Conservation (phyloP, 805 yeast species). For the Pichia heedii region DNA sequence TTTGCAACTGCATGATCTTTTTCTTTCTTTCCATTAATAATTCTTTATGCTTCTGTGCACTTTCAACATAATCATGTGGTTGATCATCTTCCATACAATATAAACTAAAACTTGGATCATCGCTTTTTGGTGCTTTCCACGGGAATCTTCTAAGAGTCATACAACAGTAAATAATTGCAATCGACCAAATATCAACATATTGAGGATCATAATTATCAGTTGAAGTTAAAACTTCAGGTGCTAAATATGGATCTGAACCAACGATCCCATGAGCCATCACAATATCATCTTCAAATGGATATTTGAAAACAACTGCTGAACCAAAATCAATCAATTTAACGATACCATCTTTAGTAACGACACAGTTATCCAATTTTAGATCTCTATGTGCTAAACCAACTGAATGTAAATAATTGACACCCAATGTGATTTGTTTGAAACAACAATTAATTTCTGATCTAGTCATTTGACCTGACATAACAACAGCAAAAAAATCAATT, state of each 20-base stretch:
- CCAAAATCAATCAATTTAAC: slow-evolving; percentile 78
- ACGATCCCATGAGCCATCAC: slow-evolving; percentile 67
- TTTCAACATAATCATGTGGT: slow-evolving; percentile 65
- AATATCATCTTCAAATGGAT: slow-evolving; percentile 56
- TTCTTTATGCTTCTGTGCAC: slow-evolving; percentile 64
- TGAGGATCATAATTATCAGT: slow-evolving; percentile 62
- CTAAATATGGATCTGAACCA: slow-evolving; percentile 81
- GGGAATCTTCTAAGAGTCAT: slow-evolving; percentile 81
- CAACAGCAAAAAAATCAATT: slow-evolving; percentile 76
- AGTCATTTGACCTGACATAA: slow-evolving; percentile 77
- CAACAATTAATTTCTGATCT: slow-evolving; percentile 78
- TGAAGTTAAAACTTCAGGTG: slow-evolving; percentile 63
- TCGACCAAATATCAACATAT: slow-evolving; percentile 76
- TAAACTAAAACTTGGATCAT: slow-evolving; percentile 63
- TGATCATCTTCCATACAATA: slow-evolving; percentile 61
- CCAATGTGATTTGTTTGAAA: slow-evolving; percentile 62
- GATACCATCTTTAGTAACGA: slow-evolving; percentile 63
- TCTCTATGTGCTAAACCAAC: slow-evolving; percentile 80
- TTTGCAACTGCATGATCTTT: slow-evolving; percentile 30
- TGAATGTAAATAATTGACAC: slow-evolving; percentile 64
- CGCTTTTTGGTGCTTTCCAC: slow-evolving; percentile 70
- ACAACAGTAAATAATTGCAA: slow-evolving; percentile 78
- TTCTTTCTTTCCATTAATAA: slow-evolving; percentile 50
- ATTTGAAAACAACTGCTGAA: slow-evolving; percentile 71
- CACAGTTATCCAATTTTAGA: slow-evolving; percentile 76